These are phyloP conservation scores for Castanospermum australe DNA, from an alignment of 306 rosid species.

Conservation along the genomic window DNA sequence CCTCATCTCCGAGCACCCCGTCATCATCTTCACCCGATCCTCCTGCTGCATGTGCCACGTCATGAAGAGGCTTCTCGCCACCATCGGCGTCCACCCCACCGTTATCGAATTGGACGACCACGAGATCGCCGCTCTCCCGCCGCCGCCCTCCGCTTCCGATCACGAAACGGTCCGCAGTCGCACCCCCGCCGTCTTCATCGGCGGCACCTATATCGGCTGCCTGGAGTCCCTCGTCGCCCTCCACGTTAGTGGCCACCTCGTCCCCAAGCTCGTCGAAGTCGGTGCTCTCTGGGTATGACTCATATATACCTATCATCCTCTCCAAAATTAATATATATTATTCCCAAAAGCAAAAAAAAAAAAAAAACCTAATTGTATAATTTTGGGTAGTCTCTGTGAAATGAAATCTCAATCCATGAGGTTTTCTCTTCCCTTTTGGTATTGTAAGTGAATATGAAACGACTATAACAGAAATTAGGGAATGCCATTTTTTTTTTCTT, in stretches of 20 bases:
- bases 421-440: not conserved
- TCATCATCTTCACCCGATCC: conserved; percentile 80
- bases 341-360: not conserved
- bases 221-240: conserved; percentile 93
- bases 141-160: conserved; percentile 13
- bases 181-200: conserved; percentile 77
- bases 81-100: conserved; percentile 89
- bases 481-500: not conserved
- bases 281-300: conserved; percentile 81
- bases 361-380: conserved; percentile 38
- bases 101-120: conserved; percentile 91
- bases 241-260: conserved; percentile 91
- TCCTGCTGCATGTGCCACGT: conserved; percentile 99
- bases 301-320: not conserved
- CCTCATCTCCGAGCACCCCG: conserved; percentile 91
- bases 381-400: conserved; percentile 1
- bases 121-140: conserved; percentile 77
- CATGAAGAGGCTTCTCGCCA: conserved; percentile 93
- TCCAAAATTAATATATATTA: not conserved
- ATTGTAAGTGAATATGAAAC: not conserved
- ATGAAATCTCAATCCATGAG: not conserved
- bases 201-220: conserved; percentile 78
- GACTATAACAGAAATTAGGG: not conserved
- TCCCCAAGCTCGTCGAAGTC: conserved; percentile 82
- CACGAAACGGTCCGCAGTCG: conserved; percentile 20